Conservation (phyloP, 139 green algal species). For the Chlamydomonas sp. region DNA sequence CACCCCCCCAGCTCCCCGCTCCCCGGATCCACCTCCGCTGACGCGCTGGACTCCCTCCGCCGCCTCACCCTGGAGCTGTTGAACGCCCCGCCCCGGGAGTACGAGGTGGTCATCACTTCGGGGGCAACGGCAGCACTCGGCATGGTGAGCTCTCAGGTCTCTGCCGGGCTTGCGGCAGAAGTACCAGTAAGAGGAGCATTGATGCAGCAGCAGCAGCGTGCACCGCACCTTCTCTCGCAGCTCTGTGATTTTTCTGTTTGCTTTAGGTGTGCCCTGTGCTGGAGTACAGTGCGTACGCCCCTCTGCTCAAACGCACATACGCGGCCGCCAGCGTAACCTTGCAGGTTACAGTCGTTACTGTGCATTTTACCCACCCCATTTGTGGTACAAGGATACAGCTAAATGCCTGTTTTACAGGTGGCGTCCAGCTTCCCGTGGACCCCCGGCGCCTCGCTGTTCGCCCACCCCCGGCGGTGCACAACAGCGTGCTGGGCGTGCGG, state of each 20-base stretch:
- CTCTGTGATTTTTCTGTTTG: not conserved
- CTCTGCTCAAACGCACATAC: not conserved
- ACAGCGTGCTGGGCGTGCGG: constrained; percentile 86
- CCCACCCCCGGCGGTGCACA: constrained; percentile 79
- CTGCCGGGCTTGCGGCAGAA: not conserved
- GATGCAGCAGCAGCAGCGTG: not conserved
- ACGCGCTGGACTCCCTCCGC: constrained; percentile 33
- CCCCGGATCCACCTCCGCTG: not conserved
- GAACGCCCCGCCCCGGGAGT: constrained; percentile 43
- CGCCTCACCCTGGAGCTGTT: constrained; percentile 48
- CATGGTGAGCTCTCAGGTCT: constrained; percentile 49
- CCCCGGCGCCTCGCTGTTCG: constrained; percentile 34
- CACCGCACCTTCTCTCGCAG: not conserved
- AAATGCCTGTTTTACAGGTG: constrained; percentile 45
- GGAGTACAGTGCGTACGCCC: no score
- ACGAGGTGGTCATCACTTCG: constrained; percentile 71
- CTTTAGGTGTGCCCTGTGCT: no score
- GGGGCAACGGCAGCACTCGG: constrained; percentile 82
- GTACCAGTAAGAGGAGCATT: not conserved
- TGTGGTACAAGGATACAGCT: no score
- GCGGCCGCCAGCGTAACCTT: not conserved
- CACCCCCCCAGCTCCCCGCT: not conserved
- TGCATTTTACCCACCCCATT: no score
- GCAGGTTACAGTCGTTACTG: not conserved
- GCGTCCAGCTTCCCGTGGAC: constrained; percentile 86